phyloP scores from a whole-genome alignment of 306 rosid genomes.

The Corylus heterophylla region DNA sequence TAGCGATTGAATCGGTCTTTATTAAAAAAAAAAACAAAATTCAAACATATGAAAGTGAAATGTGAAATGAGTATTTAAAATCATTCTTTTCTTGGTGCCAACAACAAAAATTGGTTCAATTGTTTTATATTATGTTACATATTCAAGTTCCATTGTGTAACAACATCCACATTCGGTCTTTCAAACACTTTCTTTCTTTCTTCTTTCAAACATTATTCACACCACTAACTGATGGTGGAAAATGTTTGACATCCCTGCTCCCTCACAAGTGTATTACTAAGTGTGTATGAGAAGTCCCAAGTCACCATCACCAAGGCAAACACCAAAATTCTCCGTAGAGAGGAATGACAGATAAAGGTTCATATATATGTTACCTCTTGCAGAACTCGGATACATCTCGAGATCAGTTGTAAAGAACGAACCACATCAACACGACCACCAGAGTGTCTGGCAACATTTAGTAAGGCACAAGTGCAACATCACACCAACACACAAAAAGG shows the following conservation, averaged over 20 bases:
- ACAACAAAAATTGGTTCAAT: no score
- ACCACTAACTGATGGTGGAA: background rate
- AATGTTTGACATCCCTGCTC: background rate
- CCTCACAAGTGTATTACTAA: background rate
- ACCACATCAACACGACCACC: slow-evolving; percentile 77
- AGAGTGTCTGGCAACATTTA: slow-evolving; percentile 54
- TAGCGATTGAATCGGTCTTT: no score
- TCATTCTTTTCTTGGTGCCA: no score
- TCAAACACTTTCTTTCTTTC: no score
- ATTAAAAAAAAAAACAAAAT: no score
- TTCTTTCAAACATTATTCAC: background rate
- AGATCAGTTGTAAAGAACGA: slow-evolving; percentile 51
- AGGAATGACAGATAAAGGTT: background rate
- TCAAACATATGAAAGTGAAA: no score
- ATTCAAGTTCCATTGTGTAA: no score
- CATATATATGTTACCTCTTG: slow-evolving; percentile 51
- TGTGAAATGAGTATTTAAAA: no score
- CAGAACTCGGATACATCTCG: slow-evolving; percentile 47
- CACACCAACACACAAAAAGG: background rate
- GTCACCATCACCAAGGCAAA: background rate
- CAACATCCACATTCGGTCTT: no score
- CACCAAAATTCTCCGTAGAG: background rate
- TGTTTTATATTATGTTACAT: no score
- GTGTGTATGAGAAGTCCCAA: background rate
- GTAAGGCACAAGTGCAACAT: slow-evolving; percentile 40